Percentiles rank a stretch among this genome's conserved stretches.
Conservation (phyloP, 352 stramenopile genomes). For the Pythium utonaiense region DNA sequence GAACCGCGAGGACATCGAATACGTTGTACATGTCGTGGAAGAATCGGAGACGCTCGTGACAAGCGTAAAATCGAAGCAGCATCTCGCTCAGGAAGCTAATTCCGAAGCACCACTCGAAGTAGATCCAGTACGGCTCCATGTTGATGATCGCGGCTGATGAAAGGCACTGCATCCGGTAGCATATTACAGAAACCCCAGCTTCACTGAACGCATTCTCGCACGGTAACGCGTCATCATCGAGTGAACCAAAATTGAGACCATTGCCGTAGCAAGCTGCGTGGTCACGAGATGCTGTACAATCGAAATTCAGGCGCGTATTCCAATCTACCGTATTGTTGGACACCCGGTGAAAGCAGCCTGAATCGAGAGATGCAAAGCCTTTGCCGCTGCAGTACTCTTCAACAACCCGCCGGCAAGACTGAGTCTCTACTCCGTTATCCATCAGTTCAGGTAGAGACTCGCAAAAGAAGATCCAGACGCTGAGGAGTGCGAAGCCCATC, state of each 20-base stretch:
- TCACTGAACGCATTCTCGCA: constrained; percentile 39
- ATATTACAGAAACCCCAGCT: constrained; percentile 33
- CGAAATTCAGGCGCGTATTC: constrained; percentile 36
- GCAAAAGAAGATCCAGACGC: constrained; percentile 64
- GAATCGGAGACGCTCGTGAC: constrained; percentile 31
- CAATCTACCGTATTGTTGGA: constrained; percentile 32
- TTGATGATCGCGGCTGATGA: constrained; percentile 31
- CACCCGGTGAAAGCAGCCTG: constrained; percentile 46
- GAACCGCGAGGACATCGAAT: constrained; percentile 58
- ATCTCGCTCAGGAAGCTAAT: constrained; percentile 56
- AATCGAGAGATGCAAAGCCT: constrained; percentile 30
- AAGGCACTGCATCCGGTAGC: constrained; percentile 50
- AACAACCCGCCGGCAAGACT: constrained; percentile 43
- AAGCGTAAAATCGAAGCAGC: constrained; percentile 51
- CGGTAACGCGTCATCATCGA: constrained; percentile 16
- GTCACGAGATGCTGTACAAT: constrained; percentile 23
- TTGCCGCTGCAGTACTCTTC: constrained; percentile 42
- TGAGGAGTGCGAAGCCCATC: constrained; percentile 50
- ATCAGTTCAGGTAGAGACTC: constrained; percentile 69
- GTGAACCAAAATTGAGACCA: constrained; percentile 53
- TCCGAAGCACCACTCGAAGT: constrained; percentile 68
- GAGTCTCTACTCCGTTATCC: constrained; percentile 37
- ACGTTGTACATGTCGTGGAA: constrained; percentile 58
- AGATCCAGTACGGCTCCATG: constrained; percentile 77
- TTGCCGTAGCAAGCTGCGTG: constrained; percentile 40